phyloP scores from a whole-genome alignment of 2,329 filamentous ascomycete genomes.

The Raffaelea arxii region DNA sequence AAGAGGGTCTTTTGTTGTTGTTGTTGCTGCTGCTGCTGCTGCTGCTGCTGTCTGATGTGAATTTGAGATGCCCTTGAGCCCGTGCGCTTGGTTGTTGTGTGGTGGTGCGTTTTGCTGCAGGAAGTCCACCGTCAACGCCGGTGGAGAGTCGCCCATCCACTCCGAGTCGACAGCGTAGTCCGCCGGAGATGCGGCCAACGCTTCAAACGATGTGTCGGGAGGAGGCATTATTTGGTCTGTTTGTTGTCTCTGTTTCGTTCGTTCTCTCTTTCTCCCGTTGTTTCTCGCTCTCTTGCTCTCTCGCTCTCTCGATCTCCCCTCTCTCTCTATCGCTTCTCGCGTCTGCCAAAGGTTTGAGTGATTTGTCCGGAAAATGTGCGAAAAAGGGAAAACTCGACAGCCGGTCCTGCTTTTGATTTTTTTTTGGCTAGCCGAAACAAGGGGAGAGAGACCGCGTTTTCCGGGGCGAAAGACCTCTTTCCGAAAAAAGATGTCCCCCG shows the following conservation, averaged over 20 bases:
- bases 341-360: too few relatives aligned
- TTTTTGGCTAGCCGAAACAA: too few relatives aligned
- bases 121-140: conserved; percentile 14
- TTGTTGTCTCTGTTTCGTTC: not conserved
- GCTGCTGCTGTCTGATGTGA: not conserved
- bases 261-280: too few relatives aligned
- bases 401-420: too few relatives aligned
- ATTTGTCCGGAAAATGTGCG: too few relatives aligned
- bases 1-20: conserved; percentile 1
- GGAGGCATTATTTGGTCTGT: conserved; percentile 9
- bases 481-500: too few relatives aligned
- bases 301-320: too few relatives aligned
- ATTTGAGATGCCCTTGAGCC: not conserved
- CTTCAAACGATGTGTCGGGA: conserved; percentile 13
- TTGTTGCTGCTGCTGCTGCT: not conserved
- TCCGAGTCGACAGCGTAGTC: conserved; percentile 14
- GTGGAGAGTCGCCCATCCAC: conserved; percentile 15
- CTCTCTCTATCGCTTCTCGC: too few relatives aligned
- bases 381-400: too few relatives aligned
- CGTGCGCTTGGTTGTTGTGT: not conserved
- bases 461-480: too few relatives aligned
- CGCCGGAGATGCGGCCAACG: conserved; percentile 13
- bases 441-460: too few relatives aligned
- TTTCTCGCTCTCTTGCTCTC: too few relatives aligned
- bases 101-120: conserved; percentile 9